Percentiles rank a stretch among this genome's conserved stretches.
Evolutionary conservation across 2,329 filamentous ascomycete genomes (phyloP).

Genomic region (Setomelanomma holmii): DNA sequence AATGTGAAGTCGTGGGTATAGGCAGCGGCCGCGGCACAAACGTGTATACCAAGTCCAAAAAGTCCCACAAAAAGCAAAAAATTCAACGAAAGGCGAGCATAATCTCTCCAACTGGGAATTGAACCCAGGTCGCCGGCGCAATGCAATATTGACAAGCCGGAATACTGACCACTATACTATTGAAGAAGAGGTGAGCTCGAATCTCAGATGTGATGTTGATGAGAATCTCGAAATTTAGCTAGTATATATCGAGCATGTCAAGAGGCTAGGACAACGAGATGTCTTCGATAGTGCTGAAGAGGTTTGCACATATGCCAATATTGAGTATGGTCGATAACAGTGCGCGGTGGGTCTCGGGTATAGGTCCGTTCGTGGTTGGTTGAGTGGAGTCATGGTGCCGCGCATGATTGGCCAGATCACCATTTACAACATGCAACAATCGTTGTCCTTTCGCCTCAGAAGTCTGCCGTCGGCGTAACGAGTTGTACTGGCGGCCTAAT

Average conservation of each 20-base stretch:
- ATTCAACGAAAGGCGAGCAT: not conserved
- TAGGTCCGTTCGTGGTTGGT: not conserved
- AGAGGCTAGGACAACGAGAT: not conserved
- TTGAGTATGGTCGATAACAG: not conserved
- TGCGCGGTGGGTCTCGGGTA: not conserved
- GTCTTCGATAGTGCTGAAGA: not conserved
- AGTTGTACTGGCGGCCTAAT: not conserved
- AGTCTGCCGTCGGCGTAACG: not conserved
- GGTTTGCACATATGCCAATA: not conserved
- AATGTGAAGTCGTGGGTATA: no score
- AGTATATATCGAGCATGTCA: not conserved
- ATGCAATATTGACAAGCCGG: slow-evolving; percentile 19
- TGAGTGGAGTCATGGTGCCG: not conserved
- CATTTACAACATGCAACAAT: not conserved
- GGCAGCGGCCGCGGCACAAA: no score
- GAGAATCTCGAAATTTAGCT: not conserved
- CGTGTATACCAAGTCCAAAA: not conserved
- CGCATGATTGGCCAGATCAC: not conserved
- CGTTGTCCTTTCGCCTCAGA: not conserved
- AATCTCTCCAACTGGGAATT: slow-evolving; percentile 1
- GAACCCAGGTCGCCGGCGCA: slow-evolving; percentile 15
- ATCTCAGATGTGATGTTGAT: not conserved
- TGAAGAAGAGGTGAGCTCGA: slow-evolving; percentile 7
- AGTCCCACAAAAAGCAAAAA: not conserved
- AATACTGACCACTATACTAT: slow-evolving; percentile 24